Evolutionary conservation across 768 basidiomycete genomes (phyloP), one percentile per base, ranked within the genome.

Genomic region (Lentinus brumalis): DNA sequence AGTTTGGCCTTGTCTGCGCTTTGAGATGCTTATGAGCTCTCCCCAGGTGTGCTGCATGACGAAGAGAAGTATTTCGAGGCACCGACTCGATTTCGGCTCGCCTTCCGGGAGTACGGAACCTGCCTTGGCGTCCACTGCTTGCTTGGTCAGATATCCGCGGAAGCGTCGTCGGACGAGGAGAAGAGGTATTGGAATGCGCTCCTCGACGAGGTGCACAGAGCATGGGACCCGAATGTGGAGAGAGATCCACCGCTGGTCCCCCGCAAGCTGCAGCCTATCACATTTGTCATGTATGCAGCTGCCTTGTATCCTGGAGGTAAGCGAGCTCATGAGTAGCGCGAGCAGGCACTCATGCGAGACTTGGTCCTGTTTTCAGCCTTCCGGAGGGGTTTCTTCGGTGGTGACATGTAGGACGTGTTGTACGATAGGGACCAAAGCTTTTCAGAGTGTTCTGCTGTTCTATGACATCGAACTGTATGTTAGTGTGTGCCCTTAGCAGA

Each of bases 41-140:
- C 46, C 11, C 29, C 21, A 5, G 21, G 46, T 49, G 9, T 11
- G 26, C 16, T 45, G 44, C 14, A 45, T 18, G 44, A 57, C 15
- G 59, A 67, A 10, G 65, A 62, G 59, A 38, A 39, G n/a, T 70
- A 66, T 62, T 69, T 68, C 45, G 67, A 70, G 30, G 42, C 55
- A 26, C 61, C 68, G 30, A 51, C 61, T 8, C 50, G 50, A n/a
- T 46, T 64, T 42, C 67, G 71, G 5, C 65, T 71, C 46, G 69
- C 72, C 14, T 71, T 71, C 56, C 67, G 71, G 30, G 72, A 73
- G 51, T 71, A 69, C 57, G 69, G 71, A 8, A 66, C 69, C 18
- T 65, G 66, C 32, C 56, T 71, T 15, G 70, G 67, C 14, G 54
- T 69, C 49, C 59, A 58, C n/a, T 71, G 69, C 51, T 56, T 39